These are phyloP conservation scores for Mallotus japonicus DNA, from an alignment of 441 rosid genomes.

Conservation along the genomic window DNA sequence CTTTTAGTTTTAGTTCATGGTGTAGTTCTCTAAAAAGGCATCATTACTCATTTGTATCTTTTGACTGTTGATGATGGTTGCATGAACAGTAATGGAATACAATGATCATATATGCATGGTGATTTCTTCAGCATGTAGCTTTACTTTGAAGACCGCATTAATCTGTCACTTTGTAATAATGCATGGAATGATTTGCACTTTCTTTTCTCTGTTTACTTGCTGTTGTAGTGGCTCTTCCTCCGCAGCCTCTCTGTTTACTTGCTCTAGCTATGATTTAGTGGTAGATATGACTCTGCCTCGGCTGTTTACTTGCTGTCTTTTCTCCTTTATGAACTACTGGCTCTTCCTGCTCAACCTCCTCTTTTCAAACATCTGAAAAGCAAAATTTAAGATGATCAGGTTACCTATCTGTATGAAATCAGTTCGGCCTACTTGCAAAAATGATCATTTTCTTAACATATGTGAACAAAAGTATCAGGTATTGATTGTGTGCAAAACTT, in stretches of 20 bases:
- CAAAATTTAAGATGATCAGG: not conserved
- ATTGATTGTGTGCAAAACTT: not conserved
- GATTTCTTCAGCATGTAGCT: no score
- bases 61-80: not conserved
- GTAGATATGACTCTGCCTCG: not conserved
- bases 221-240: no score
- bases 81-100: no score
- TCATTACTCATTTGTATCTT: not conserved
- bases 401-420: not conserved
- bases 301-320: not conserved
- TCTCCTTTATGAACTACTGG: not conserved
- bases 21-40: conserved; percentile 5
- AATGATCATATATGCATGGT: no score
- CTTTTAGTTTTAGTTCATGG: conserved; percentile 8
- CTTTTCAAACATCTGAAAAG: not conserved
- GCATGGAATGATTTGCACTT: not conserved
- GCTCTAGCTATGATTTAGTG: not conserved
- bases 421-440: not conserved
- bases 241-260: not conserved
- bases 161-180: no score
- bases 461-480: not conserved
- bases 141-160: no score
- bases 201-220: not conserved
- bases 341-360: not conserved
- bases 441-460: not conserved